A percentile compares a stretch with the other conserved stretches of the same genome.
Conservation (phyloP, 495 filamentous ascomycete species). For the Pseudevernia furfuracea region DNA sequence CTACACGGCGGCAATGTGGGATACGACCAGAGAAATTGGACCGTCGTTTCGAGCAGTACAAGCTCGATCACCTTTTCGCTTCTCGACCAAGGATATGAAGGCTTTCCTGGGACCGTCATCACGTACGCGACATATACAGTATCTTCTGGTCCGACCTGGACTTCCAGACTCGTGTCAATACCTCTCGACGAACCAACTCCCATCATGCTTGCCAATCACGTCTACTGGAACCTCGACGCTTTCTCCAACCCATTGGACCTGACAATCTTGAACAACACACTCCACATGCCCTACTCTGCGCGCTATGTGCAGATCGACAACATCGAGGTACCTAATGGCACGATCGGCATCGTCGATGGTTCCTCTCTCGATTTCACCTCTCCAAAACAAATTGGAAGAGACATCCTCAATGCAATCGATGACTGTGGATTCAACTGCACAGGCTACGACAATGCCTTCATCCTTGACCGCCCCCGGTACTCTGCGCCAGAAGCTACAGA, state of each 20-base stretch:
- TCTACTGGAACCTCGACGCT: constrained; percentile 86
- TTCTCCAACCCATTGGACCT: constrained; percentile 57
- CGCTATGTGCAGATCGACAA: constrained; percentile 65
- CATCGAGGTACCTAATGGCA: constrained; percentile 71
- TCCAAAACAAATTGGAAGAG: constrained; percentile 67
- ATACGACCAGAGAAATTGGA: constrained; percentile 78
- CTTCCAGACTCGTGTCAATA: constrained; percentile 49
- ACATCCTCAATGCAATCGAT: constrained; percentile 51
- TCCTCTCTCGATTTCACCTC: constrained; percentile 66
- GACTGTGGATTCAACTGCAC: constrained; percentile 67
- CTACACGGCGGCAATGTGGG: constrained; percentile 77
- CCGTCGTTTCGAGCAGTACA: constrained; percentile 57
- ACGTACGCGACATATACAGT: constrained; percentile 69
- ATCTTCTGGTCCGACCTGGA: constrained; percentile 41
- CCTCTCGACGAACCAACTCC: constrained; percentile 71
- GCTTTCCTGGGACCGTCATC: constrained; percentile 75
- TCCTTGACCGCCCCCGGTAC: constrained; percentile 57
- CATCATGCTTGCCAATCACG: constrained; percentile 75
- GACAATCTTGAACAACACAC: constrained; percentile 60
- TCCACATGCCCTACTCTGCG: constrained; percentile 63
- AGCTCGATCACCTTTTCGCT: constrained; percentile 71
- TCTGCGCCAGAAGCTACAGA: constrained; percentile 52
- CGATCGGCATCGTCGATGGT: constrained; percentile 56
- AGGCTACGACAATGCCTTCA: constrained; percentile 69
- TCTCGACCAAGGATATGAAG: constrained; percentile 62